Evolutionary conservation across 805 yeast genomes (phyloP).

Genomic region (Metschnikowia baotianmanensis): DNA sequence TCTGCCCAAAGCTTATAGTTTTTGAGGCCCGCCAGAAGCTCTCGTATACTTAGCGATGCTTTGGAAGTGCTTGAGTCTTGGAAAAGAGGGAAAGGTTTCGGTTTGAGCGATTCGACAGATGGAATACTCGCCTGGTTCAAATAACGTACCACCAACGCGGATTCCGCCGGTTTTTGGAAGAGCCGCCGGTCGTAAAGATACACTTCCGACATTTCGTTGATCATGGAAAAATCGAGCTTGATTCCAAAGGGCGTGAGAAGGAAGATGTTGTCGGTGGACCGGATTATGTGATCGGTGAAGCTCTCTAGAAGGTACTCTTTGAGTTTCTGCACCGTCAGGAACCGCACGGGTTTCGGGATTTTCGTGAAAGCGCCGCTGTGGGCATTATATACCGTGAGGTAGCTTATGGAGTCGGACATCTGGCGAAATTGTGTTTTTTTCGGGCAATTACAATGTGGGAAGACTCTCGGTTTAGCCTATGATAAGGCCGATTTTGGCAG

Average conservation of each 20-base stretch:
- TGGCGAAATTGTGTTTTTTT: not conserved
- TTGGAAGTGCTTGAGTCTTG: not conserved
- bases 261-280: conserved; percentile 36
- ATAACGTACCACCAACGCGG: conserved; percentile 7
- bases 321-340: conserved; percentile 32
- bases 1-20: conserved; percentile 52
- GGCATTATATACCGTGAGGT: conserved; percentile 33
- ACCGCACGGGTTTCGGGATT: conserved; percentile 42
- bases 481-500: not conserved
- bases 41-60: not conserved
- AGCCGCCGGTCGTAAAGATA: conserved; percentile 63
- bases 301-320: conserved; percentile 29
- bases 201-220: conserved; percentile 51
- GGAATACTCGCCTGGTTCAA: conserved; percentile 6
- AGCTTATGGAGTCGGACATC: conserved; percentile 5
- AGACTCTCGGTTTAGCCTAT: not conserved
- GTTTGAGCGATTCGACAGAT: not conserved
- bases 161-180: conserved; percentile 34
- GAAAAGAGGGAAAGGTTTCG: not conserved
- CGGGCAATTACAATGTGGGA: not conserved
- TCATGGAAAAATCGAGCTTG: conserved; percentile 52
- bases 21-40: conserved; percentile 20
- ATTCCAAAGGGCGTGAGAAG: conserved; percentile 65
- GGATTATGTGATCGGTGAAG: conserved; percentile 24
- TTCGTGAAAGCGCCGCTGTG: conserved; percentile 35